Conservation (phyloP, 306 rosid species). For the Geum urbanum region DNA sequence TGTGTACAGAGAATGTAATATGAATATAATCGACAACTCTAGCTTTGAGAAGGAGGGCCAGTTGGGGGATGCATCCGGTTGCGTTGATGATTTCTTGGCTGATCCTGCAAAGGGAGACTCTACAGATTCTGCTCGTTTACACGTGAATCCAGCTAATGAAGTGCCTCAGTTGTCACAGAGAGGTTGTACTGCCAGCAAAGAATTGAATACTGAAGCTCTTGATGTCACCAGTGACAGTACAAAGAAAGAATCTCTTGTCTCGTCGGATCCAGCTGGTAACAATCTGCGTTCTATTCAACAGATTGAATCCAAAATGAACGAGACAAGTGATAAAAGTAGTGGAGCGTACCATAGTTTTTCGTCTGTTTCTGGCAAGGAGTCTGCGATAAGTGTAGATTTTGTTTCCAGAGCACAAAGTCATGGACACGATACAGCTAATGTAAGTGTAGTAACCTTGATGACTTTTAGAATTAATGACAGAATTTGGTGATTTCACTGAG, state of each 20-base stretch:
- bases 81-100: slow-evolving; percentile 12
- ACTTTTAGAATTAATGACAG: background rate
- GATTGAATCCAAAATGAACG: background rate
- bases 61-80: slow-evolving; percentile 5
- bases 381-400: slow-evolving; percentile 2
- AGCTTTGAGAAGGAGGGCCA: slow-evolving; percentile 20
- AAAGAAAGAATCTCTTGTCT: slow-evolving; percentile 1
- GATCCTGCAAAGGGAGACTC: slow-evolving; percentile 6
- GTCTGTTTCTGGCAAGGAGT: background rate
- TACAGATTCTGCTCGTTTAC: slow-evolving; percentile 1
- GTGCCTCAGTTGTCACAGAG: background rate
- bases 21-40: slow-evolving; percentile 3
- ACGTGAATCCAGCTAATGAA: background rate
- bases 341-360: background rate
- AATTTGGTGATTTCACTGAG: background rate
- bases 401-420: slow-evolving; percentile 12
- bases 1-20: slow-evolving; percentile 11
- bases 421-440: slow-evolving; percentile 13
- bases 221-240: background rate
- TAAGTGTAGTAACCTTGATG: background rate
- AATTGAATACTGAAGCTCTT: background rate
- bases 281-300: slow-evolving; percentile 5
- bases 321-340: background rate
- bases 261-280: background rate
- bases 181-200: slow-evolving; percentile 4